A percentile compares a stretch with the other conserved stretches of the same genome.
Evolutionary conservation across 805 yeast species (phyloP).

Genomic region (Saccharomycopsis sp.): DNA sequence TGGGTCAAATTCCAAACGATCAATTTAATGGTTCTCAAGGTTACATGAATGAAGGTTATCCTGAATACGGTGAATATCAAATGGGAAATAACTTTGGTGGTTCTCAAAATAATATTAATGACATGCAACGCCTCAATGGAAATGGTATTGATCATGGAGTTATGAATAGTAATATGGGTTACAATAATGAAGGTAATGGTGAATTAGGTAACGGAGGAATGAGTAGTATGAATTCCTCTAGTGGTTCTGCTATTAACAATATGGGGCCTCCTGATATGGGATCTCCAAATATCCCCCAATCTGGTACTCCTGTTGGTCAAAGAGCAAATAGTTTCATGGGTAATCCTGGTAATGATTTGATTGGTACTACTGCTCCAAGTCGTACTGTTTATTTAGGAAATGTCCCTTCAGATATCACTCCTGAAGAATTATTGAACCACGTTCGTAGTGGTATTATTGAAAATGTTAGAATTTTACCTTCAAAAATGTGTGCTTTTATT

Average conservation of each 20-base stretch:
- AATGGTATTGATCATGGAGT: slow-evolving; percentile 2
- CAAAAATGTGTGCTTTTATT: slow-evolving; percentile 81
- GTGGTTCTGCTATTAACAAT: slow-evolving; percentile 3
- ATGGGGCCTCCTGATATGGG: slow-evolving; percentile 2
- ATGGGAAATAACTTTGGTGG: slow-evolving; percentile 5
- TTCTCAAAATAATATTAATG: slow-evolving; percentile 8
- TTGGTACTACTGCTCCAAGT: slow-evolving; percentile 41
- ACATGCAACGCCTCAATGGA: slow-evolving; percentile 2
- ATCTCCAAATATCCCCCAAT: slow-evolving; percentile 9
- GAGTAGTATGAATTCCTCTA: neutral
- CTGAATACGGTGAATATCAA: slow-evolving; percentile 6
- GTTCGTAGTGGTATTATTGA: slow-evolving; percentile 88
- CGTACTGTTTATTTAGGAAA: slow-evolving; percentile 89
- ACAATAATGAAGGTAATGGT: slow-evolving; percentile 5
- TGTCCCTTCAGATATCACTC: slow-evolving; percentile 69
- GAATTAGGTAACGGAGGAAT: too few species aligned
- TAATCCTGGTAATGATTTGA: slow-evolving; percentile 16
- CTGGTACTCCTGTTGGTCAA: neutral
- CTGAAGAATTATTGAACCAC: slow-evolving; percentile 77
- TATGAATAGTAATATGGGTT: slow-evolving; percentile 1
- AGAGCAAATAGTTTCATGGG: slow-evolving; percentile 7
- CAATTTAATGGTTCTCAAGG: slow-evolving; percentile 3
- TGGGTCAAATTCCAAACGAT: slow-evolving; percentile 2
- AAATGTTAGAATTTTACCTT: slow-evolving; percentile 64
- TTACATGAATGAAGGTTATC: slow-evolving; percentile 9